These are phyloP conservation scores for Acanthamoeba quina DNA, from an alignment of 208 protist genomes.

Conservation along the genomic window DNA sequence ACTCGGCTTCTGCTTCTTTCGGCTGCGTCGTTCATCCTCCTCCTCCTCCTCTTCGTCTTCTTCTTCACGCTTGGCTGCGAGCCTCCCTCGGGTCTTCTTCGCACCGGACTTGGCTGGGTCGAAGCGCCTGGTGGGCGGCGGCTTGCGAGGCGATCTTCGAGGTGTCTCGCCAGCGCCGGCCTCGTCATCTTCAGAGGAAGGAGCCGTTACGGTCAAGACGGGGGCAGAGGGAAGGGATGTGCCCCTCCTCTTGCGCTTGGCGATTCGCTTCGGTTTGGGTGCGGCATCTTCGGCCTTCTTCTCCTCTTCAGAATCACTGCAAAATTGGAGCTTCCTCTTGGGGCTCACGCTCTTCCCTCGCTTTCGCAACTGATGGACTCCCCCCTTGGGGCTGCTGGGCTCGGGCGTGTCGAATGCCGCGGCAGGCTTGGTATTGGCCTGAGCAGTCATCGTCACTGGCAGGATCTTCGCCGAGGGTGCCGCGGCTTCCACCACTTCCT, in stretches of 20 bases:
- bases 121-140: not conserved
- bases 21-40: not conserved
- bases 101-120: slow-evolving; percentile 1
- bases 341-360: slow-evolving; percentile 44
- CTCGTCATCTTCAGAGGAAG: not conserved
- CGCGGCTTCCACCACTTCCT: not conserved
- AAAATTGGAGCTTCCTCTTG: slow-evolving; percentile 25
- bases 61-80: not conserved
- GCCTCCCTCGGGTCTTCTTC: not conserved
- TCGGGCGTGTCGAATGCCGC: slow-evolving; percentile 25
- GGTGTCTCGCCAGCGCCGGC: not conserved
- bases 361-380: not conserved
- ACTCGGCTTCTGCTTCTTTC: not conserved
- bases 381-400: not conserved
- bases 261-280: not conserved
- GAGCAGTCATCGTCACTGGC: not conserved
- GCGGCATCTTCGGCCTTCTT: not conserved
- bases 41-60: not conserved
- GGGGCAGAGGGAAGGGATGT: not conserved
- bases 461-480: not conserved
- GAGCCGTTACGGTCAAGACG: not conserved
- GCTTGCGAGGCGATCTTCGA: slow-evolving; percentile 3
- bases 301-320: slow-evolving; percentile 8
- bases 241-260: slow-evolving; percentile 32
- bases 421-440: not conserved